Evolutionary conservation across 2,329 filamentous ascomycete species (phyloP).

Genomic region (Aspergillus spinulosporus): DNA sequence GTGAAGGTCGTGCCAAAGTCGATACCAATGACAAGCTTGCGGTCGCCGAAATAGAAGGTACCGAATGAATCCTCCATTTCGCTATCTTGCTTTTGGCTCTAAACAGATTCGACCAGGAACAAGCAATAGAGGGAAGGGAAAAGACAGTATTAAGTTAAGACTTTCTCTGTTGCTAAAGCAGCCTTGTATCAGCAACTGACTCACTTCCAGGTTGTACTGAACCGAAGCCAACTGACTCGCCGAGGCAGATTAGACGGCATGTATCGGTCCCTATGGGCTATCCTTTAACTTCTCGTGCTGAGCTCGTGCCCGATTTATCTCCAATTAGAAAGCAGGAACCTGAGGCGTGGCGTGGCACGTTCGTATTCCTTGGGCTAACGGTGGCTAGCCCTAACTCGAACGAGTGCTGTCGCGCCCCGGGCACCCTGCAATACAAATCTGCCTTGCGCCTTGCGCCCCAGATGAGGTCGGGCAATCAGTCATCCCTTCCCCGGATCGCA

Average conservation of each 20-base stretch:
- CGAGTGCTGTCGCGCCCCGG: background rate
- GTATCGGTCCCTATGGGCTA: background rate
- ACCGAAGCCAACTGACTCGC: background rate
- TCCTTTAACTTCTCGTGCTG: background rate
- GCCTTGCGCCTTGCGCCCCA: conserved; percentile 1
- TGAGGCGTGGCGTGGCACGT: background rate
- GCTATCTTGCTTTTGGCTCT: no score
- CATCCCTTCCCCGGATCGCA: no score
- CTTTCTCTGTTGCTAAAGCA: background rate
- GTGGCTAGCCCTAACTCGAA: background rate
- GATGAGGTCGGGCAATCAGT: background rate
- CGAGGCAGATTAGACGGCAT: background rate
- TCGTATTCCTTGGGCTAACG: background rate
- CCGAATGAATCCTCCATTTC: conserved; percentile 8
- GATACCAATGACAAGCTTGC: conserved; percentile 13
- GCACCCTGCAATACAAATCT: background rate
- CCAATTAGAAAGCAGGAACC: background rate
- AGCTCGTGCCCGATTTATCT: background rate
- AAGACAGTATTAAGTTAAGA: background rate
- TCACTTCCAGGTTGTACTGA: background rate
- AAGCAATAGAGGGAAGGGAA: background rate
- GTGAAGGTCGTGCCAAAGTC: conserved; percentile 15
- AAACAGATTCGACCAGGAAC: background rate
- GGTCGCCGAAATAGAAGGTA: conserved; percentile 6
- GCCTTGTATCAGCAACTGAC: background rate